A percentile compares a stretch with the other conserved stretches of the same genome.
Evolutionary conservation across 352 stramenopile genomes (phyloP).

Genomic region (Pythium phragmitis): DNA sequence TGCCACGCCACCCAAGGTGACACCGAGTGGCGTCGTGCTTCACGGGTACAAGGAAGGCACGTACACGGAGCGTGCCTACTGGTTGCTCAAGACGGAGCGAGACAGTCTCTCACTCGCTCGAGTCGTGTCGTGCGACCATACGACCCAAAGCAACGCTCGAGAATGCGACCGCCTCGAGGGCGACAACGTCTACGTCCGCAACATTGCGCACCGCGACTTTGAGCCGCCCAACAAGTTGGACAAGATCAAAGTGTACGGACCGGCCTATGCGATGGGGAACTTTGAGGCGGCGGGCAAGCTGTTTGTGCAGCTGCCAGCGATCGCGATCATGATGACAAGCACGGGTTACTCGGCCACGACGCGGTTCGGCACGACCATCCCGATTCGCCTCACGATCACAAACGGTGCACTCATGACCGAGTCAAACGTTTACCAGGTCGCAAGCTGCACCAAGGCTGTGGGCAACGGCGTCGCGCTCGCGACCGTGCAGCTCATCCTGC

Average conservation of each 20-base stretch:
- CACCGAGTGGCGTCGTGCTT: constrained; percentile 6
- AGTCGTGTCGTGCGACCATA: constrained; percentile 13
- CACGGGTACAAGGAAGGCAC: constrained; percentile 22
- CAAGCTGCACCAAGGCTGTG: constrained; percentile 16
- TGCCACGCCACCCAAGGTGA: neutral
- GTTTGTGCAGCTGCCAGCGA: constrained; percentile 23
- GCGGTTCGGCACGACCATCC: constrained; percentile 23
- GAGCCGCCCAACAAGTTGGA: constrained; percentile 14
- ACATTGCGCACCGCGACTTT: constrained; percentile 22
- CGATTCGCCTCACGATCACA: constrained; percentile 15
- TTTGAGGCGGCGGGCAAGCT: constrained; percentile 22
- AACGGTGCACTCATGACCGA: constrained; percentile 16
- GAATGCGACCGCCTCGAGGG: constrained; percentile 25
- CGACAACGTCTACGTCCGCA: constrained; percentile 20
- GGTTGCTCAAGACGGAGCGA: constrained; percentile 21
- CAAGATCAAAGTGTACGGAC: constrained; percentile 29
- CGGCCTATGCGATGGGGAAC: constrained; percentile 24
- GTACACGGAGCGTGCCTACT: constrained; percentile 20
- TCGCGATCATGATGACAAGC: constrained; percentile 19
- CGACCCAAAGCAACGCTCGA: constrained; percentile 26
- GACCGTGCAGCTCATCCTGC: constrained; percentile 18
- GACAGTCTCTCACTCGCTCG: constrained; percentile 14
- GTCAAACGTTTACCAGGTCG: constrained; percentile 18
- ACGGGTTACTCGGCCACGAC: constrained; percentile 22
- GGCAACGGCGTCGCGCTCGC: constrained; percentile 25